Evolutionary conservation across 2,329 filamentous ascomycete genomes (phyloP), one percentile per base, ranked within the genome.

Genomic region (Ceratocystis albifundus): DNA sequence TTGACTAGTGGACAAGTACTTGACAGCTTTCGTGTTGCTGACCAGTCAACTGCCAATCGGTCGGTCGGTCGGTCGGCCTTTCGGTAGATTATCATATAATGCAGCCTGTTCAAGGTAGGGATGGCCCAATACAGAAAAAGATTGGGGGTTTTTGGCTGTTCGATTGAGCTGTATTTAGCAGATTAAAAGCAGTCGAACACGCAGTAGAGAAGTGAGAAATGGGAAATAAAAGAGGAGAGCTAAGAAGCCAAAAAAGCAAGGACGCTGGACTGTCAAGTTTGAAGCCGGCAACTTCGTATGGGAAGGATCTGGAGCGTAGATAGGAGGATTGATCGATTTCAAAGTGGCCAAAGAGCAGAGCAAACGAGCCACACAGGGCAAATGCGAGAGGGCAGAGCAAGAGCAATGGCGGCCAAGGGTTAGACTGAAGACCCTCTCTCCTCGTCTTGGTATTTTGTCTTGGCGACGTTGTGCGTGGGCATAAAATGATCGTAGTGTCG

Each of bases 261-360:
- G 30, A 30, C 50, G 17, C 53, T 30, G 22, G 36, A 45, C 41
- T 64, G 36, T 64, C 44, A 64, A 64, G 46, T 50, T 64, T 45
- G 28, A 46, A 50, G 62, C 30, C 62, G 41, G 41, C n/a, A n/a
- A 64, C 62, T 64, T 22, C 50, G 50, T 12, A 32, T 63, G 61
- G 61, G 61, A 63, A 63, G 61, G 61, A 63, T 63, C 20, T 20
- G 25, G 50, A 22, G 45, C 61, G 61, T 32, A 45, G 44, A 63
- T 63, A 48, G 61, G 44, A 63, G 61, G 61, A 63, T 63, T 48
- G 55, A 36, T 59, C 55, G 55, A 36, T 59, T 59, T 30, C 55
- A 59, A 4, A 59, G 30, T 25, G 55, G 53, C 53, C 28, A 36
- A 32, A 59, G 7, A 20, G 55, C 10, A 50, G 36, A 41, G 10